A percentile compares a stretch with the other conserved stretches of the same genome.
phyloP scores from a whole-genome alignment of 1,139 yeast genomes.

The Lodderomyces orthopsilosis region DNA sequence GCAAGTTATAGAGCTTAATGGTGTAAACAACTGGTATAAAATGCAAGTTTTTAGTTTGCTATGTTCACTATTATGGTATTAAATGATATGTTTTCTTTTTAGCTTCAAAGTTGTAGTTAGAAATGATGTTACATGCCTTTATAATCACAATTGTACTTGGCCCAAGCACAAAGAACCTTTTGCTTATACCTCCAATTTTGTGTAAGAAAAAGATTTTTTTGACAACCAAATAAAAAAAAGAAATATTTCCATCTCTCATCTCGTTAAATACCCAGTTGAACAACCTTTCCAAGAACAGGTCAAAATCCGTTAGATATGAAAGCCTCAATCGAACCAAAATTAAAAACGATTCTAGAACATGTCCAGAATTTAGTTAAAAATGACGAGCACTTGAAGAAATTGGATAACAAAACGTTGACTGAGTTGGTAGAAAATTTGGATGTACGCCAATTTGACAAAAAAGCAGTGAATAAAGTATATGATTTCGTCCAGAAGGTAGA shows the following conservation, averaged over 20 bases:
- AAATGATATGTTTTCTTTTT: too few relatives aligned
- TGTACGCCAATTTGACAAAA: not conserved
- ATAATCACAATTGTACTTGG: too few relatives aligned
- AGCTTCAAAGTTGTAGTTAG: too few relatives aligned
- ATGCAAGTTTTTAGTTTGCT: too few relatives aligned
- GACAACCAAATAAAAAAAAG: not conserved
- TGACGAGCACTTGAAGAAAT: slow-evolving; percentile 1
- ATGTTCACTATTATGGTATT: too few relatives aligned
- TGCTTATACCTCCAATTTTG: too few relatives aligned
- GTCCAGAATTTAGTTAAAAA: not conserved
- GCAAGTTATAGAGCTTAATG: slow-evolving; percentile 1
- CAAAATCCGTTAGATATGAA: not conserved
- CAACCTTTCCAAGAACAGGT: not conserved
- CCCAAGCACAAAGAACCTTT: too few relatives aligned
- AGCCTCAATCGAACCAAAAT: not conserved
- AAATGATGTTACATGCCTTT: too few relatives aligned
- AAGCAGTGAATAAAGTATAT: slow-evolving; percentile 1
- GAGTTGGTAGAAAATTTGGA: not conserved
- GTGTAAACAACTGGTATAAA: too few relatives aligned
- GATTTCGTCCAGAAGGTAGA: not conserved
- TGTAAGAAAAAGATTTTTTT: not conserved
- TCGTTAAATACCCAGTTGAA: not conserved
- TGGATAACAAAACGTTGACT: slow-evolving; percentile 9
- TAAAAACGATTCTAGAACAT: not conserved
- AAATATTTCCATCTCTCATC: not conserved